Conservation (phyloP, 176 grass and related monocot species). For the Carex myosuroides region DNA sequence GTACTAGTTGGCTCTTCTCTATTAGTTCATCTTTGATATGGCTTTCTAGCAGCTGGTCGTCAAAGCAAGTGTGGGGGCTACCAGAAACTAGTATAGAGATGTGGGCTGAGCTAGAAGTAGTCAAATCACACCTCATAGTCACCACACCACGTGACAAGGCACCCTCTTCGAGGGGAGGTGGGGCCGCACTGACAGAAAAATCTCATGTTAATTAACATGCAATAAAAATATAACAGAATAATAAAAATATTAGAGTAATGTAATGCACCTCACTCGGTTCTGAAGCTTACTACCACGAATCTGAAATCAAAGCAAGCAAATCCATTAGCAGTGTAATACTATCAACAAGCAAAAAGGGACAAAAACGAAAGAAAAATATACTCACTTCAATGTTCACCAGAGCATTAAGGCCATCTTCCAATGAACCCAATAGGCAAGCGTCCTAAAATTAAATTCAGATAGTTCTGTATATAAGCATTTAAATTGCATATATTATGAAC, state of each 20-base stretch:
- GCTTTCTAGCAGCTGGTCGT: conserved; percentile 84
- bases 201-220: conserved; percentile 7
- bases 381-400: conserved; percentile 95
- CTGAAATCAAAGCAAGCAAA: conserved; percentile 35
- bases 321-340: background rate
- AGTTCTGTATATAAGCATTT: conserved; percentile 21
- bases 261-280: conserved; percentile 78
- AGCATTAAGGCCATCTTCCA: conserved; percentile 92
- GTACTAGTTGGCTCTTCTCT: conserved; percentile 86
- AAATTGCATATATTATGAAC: background rate
- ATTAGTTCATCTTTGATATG: conserved; percentile 91
- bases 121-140: conserved; percentile 94
- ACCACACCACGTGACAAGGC: conserved; percentile 87
- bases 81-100: conserved; percentile 92
- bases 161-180: conserved; percentile 79
- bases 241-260: conserved; percentile 15
- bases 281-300: conserved; percentile 98
- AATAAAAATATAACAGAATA: conserved; percentile 19
- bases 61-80: conserved; percentile 98
- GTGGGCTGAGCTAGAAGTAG: conserved; percentile 81
- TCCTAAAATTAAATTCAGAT: conserved; percentile 43
- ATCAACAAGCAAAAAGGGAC: background rate
- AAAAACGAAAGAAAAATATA: conserved; percentile 12
- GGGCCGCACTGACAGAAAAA: conserved; percentile 60
- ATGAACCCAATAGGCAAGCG: conserved; percentile 64